Base-by-base conservation (phyloP, 192 early-diverging fungal species). In the Coemansia furcata region DNA sequence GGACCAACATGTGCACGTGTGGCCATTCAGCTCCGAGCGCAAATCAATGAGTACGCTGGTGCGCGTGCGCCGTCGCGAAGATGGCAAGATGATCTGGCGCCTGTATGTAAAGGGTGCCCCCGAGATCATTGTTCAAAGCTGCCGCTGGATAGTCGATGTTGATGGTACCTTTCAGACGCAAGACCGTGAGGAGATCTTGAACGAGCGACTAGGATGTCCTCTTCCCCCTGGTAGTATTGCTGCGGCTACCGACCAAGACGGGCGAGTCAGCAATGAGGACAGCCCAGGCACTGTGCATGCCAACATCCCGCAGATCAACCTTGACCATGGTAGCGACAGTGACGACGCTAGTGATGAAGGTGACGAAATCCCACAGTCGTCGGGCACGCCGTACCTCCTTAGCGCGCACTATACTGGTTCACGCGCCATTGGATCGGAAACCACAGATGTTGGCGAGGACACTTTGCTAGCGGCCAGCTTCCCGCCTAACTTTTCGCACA, bases 61-160 rank as follows among this genome's bases (percentile, higher is more conserved):
- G 62, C 83, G 86, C 42, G 73, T 89, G 35, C 74, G 78, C 32
- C 83, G 82, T 26, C 75, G 78, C 29, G 80, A 82, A 42, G 77
- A 83, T 17, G 66, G 73, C 1, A 84, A 89, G 74, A 62, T 69
- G 17, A 82, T 85, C 26, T 90, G 87, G 65, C 91, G 91, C 19
- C 76, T 97, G 52, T 93, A 90, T 72, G 90, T 94, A 69, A 99
- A 99, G 85, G 98, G 98, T 42, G 98, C 98, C 1, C 90, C 92
- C 6, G 94, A 97, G 76, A 86, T 95, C 44, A 81, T 98, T 10
- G 77, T 98, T 38, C 75, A 82, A 55, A 76, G 84, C 60, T 92
- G 90, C 71, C 67, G 70, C 29, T 85, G 77, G 58, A 85, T 91
- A 30, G 65, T 91, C 4, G 82, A 83, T 60, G 81, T 83, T 29